These are phyloP conservation scores for Dionaea muscipula DNA, from an alignment of 179 eudicot genomes.

Conservation along the genomic window DNA sequence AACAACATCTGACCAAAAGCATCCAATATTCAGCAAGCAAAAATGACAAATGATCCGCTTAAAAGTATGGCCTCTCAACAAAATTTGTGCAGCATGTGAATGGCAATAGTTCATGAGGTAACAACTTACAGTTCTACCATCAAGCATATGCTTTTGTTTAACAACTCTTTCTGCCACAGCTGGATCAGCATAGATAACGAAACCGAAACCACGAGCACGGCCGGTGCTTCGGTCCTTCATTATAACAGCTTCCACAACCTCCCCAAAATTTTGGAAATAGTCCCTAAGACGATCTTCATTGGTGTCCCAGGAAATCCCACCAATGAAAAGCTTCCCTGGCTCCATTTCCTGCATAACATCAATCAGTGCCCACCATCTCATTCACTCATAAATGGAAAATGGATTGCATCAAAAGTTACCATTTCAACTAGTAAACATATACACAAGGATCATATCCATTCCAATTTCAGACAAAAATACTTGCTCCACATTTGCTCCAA, in stretches of 20 bases:
- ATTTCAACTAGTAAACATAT: background rate
- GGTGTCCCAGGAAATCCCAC: conserved; percentile 96
- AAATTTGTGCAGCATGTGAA: background rate
- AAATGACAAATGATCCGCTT: too few species aligned
- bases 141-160: conserved; percentile 64
- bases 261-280: conserved; percentile 65
- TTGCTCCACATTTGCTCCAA: conserved; percentile 18
- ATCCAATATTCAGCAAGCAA: too few species aligned
- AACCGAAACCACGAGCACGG: conserved; percentile 86
- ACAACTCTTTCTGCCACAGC: conserved; percentile 74
- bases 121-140: conserved; percentile 69
- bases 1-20: too few species aligned
- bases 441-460: background rate
- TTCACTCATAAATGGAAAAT: conserved; percentile 1
- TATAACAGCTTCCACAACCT: conserved; percentile 79
- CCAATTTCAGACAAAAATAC: conserved; percentile 1
- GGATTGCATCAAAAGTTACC: background rate
- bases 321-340: conserved; percentile 74
- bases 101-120: background rate
- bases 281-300: conserved; percentile 70
- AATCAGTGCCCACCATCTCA: conserved; percentile 6
- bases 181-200: conserved; percentile 71
- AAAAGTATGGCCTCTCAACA: background rate
- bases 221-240: conserved; percentile 90
- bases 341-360: conserved; percentile 44